These are phyloP conservation scores for Neurospora sp. DNA, from an alignment of 495 filamentous ascomycete species.

Conservation along the genomic window DNA sequence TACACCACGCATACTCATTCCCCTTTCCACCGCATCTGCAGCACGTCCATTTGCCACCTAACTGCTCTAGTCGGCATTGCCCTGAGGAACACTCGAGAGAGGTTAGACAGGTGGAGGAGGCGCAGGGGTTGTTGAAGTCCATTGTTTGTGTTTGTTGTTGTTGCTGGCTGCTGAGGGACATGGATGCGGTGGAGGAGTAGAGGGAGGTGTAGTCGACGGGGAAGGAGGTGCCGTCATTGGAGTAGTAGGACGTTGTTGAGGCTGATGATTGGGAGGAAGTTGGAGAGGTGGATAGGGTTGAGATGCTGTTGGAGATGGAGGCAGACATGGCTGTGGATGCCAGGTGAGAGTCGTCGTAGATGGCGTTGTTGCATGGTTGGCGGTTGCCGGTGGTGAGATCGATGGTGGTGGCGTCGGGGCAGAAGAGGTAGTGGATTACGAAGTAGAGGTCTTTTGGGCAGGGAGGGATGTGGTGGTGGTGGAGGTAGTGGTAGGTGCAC, in stretches of 20 bases:
- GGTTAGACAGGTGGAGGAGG: slow-evolving; percentile 30
- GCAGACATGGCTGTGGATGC: neutral
- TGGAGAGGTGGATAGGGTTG: neutral
- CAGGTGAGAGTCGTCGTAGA: slow-evolving; percentile 15
- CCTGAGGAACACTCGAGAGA: slow-evolving; percentile 32
- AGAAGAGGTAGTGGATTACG: slow-evolving; percentile 31
- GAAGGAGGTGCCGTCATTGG: neutral
- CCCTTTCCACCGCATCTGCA: slow-evolving; percentile 32
- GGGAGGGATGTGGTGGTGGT: slow-evolving; percentile 27
- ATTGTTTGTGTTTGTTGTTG: slow-evolving; percentile 4
- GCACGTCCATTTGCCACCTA: slow-evolving; percentile 32
- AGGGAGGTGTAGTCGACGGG: neutral
- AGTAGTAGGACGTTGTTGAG: neutral
- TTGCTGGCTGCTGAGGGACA: neutral
- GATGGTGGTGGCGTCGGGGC: slow-evolving; percentile 13
- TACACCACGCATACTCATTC: slow-evolving; percentile 20
- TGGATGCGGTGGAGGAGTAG: neutral
- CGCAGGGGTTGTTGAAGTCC: slow-evolving; percentile 32
- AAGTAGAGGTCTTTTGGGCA: slow-evolving; percentile 30
- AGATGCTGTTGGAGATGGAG: neutral
- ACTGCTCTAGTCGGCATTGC: slow-evolving; percentile 31
- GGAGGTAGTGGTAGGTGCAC: slow-evolving; percentile 14
- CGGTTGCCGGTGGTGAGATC: slow-evolving; percentile 10
- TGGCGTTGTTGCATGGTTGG: slow-evolving; percentile 9
- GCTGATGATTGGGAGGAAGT: neutral